These are phyloP conservation scores for Aspergillus novofumigatus DNA, from an alignment of 2,329 filamentous ascomycete genomes.

Conservation along the genomic window DNA sequence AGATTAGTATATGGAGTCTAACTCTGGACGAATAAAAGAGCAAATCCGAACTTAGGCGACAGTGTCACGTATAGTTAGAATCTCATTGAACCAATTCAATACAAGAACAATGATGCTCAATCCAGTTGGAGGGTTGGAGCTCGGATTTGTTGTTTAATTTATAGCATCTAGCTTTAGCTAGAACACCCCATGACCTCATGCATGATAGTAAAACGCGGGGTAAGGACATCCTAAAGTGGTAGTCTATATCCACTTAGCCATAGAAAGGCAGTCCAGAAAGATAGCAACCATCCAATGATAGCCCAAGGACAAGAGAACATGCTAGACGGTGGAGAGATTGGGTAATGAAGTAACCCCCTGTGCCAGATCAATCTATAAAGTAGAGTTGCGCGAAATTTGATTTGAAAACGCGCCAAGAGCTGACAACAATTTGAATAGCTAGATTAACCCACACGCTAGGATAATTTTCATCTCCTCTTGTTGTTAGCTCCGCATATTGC, in stretches of 20 bases:
- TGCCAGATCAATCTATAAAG: too few relatives aligned
- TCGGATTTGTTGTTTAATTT: neutral
- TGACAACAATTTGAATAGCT: too few relatives aligned
- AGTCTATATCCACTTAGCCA: neutral
- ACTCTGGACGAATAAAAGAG: neutral
- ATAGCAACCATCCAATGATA: neutral
- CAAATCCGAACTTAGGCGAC: neutral
- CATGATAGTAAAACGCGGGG: neutral
- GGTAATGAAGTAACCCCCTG: too few relatives aligned
- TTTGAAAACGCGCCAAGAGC: too few relatives aligned
- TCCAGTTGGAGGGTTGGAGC: neutral
- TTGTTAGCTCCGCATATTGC: too few relatives aligned
- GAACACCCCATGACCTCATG: neutral
- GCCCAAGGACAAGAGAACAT: neutral
- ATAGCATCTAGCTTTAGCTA: neutral
- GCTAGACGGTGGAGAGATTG: neutral
- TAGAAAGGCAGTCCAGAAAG: neutral
- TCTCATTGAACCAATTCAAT: neutral
- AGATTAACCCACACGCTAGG: too few relatives aligned
- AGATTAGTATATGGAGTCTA: neutral
- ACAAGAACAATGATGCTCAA: neutral
- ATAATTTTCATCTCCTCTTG: too few relatives aligned
- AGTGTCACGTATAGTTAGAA: neutral
- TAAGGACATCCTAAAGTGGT: neutral
- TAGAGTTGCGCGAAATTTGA: too few relatives aligned